Evolutionary conservation across 1,284 basidiomycete genomes (phyloP), one percentile per base, ranked within the genome.

Genomic region (Apiotrichum brassicae): DNA sequence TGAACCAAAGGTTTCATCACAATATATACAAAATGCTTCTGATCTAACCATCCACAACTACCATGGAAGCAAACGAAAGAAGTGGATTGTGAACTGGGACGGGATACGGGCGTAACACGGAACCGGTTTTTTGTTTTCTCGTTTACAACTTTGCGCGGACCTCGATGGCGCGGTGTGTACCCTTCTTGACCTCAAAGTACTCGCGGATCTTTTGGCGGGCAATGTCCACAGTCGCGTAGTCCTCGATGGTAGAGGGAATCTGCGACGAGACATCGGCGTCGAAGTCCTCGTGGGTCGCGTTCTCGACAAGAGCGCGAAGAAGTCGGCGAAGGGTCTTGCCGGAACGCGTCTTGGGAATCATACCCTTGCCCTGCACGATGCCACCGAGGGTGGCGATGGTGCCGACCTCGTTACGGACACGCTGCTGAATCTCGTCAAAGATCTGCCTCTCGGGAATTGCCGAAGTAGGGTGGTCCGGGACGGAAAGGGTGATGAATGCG

Each of bases 351-450:
- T 95, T 95, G 44, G 92, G 91, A 53, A 95, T 77, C 51, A 66
- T 64, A 73, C 94, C 90, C 33, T 69, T 62, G 57, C 92, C 85
- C 55, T 56, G 55, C 62, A 94, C 77, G 70, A 94, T 81, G 74
- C 84, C 86, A 81, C 93, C 93, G 41, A 91, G 91, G n/a, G 86
- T 82, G 0, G 92, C 89, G 72, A 94, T 94, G 5, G 90, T 87
- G 6, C 90, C 90, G 58, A 93, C 93, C 40, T 86, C 84, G 74
- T 90, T 91, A 64, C 92, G 83, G 11, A 97, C 91, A 54, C 95
- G 82, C 73, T 94, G 89, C 75, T 94, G 93, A 51, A 77, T 63
- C 40, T 97, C 81, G 43, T 62, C 56, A 2, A 74, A 77, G 4
- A 77, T 62, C 70, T 91, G 86, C 56, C 87, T 76, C 46, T 76